Evolutionary conservation across 1,284 basidiomycete species (phyloP).

Genomic region (Cerrena zonata): DNA sequence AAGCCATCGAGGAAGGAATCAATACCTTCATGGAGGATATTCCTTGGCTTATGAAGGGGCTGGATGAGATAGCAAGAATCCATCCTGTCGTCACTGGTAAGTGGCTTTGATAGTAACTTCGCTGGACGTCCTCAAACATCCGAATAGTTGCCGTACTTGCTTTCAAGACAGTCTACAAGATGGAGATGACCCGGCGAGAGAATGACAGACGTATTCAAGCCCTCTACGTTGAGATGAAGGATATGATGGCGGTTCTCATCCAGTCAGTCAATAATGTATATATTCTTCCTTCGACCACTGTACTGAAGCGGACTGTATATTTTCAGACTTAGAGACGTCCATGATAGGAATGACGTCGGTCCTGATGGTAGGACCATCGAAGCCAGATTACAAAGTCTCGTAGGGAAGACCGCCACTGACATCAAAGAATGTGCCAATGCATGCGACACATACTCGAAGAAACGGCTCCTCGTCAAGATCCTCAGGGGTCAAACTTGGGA

Average conservation of each 20-base stretch:
- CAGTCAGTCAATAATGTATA: slow-evolving; percentile 29
- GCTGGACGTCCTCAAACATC: too few relatives aligned
- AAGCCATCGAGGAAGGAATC: slow-evolving; percentile 8
- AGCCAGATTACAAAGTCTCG: slow-evolving; percentile 15
- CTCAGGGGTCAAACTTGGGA: slow-evolving; percentile 35
- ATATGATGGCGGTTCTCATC: slow-evolving; percentile 38
- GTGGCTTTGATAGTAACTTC: not conserved
- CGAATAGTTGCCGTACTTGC: slow-evolving; percentile 37
- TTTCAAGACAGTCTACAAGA: slow-evolving; percentile 37
- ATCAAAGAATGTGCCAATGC: slow-evolving; percentile 28
- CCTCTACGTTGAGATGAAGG: slow-evolving; percentile 39
- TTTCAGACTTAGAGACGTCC: slow-evolving; percentile 15
- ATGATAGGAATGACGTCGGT: slow-evolving; percentile 14
- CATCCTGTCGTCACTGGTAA: slow-evolving; percentile 12
- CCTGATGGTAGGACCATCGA: slow-evolving; percentile 9
- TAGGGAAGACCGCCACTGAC: slow-evolving; percentile 21
- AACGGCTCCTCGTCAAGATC: slow-evolving; percentile 30
- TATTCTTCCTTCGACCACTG: too few relatives aligned
- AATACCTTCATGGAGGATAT: slow-evolving; percentile 10
- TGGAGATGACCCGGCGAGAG: slow-evolving; percentile 36
- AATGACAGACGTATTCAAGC: slow-evolving; percentile 39
- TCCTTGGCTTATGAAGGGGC: slow-evolving; percentile 8
- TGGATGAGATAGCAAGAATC: slow-evolving; percentile 12
- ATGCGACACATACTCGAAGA: slow-evolving; percentile 30
- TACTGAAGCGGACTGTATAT: not conserved